A percentile compares a stretch with the other conserved stretches of the same genome.
Conservation (phyloP, 495 filamentous ascomycete genomes). For the Penicillium taxi region DNA sequence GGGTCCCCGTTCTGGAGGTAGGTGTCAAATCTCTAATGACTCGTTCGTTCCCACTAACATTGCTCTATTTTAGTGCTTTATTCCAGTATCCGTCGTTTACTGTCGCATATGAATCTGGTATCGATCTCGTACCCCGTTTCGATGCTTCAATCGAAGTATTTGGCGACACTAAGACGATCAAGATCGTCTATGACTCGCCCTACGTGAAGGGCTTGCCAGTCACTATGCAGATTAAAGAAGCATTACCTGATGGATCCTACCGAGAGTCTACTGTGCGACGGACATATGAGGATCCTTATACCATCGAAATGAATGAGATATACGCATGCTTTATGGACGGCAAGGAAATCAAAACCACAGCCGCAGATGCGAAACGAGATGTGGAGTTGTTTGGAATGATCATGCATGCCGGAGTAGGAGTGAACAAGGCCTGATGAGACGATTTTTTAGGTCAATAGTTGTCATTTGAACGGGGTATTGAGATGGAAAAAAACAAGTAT, state of each 20-base stretch:
- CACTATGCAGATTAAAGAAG: slow-evolving; percentile 35
- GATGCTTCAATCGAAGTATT: slow-evolving; percentile 44
- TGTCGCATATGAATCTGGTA: slow-evolving; percentile 13
- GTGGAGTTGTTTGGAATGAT: slow-evolving; percentile 31
- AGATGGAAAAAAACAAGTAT: slow-evolving; percentile 8
- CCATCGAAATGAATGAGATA: slow-evolving; percentile 38
- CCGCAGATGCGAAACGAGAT: slow-evolving; percentile 37
- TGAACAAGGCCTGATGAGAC: too few relatives aligned
- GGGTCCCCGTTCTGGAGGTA: not conserved
- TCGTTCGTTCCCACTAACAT: too few relatives aligned
- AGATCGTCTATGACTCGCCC: slow-evolving; percentile 35
- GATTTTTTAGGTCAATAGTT: slow-evolving; percentile 4
- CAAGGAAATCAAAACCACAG: slow-evolving; percentile 38
- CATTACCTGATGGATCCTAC: slow-evolving; percentile 25
- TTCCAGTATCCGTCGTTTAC: slow-evolving; percentile 3
- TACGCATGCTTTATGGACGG: slow-evolving; percentile 31
- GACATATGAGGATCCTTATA: slow-evolving; percentile 46
- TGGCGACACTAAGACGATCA: slow-evolving; percentile 28
- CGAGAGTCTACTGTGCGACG: slow-evolving; percentile 21
- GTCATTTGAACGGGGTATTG: slow-evolving; percentile 12
- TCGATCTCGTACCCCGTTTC: slow-evolving; percentile 24
- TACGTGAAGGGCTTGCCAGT: slow-evolving; percentile 47
- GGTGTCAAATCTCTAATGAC: too few relatives aligned
- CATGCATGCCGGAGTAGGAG: too few relatives aligned
- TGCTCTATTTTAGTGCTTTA: too few relatives aligned